Conservation (phyloP, 2,329 filamentous ascomycete genomes). For the Alternaria sp. region DNA sequence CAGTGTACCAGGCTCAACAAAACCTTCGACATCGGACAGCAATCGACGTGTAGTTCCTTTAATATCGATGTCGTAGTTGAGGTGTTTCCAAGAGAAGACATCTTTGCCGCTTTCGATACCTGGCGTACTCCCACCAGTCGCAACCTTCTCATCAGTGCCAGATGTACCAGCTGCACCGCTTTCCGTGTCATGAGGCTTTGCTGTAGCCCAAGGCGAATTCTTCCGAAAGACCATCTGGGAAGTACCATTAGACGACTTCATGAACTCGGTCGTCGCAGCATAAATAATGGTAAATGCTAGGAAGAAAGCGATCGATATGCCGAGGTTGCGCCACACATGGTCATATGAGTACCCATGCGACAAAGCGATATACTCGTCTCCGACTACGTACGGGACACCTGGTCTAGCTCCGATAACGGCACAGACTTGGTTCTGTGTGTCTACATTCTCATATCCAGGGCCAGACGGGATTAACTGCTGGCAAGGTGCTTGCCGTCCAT, state of each 20-base stretch:
- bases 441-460: conserved; percentile 30
- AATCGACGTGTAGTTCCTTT: conserved; percentile 56
- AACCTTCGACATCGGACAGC: conserved; percentile 70
- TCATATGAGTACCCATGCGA: conserved; percentile 29
- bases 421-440: conserved; percentile 34
- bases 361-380: conserved; percentile 36
- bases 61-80: conserved; percentile 77
- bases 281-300: not conserved
- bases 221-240: conserved; percentile 44
- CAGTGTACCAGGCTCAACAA: conserved; percentile 87
- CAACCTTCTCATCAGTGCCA: not conserved
- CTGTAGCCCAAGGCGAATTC: not conserved
- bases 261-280: conserved; percentile 24
- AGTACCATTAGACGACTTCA: conserved; percentile 42
- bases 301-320: not conserved
- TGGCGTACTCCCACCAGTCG: not conserved
- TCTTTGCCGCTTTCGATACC: not conserved
- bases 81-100: conserved; percentile 50
- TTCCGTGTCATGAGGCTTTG: not conserved
- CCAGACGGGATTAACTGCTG: conserved; percentile 35
- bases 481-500: conserved; percentile 38
- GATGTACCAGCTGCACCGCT: not conserved
- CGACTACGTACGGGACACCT: conserved; percentile 39
- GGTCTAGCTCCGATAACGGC: conserved; percentile 44
- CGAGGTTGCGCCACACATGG: conserved; percentile 56